A percentile compares a stretch with the other conserved stretches of the same genome.
Conservation (phyloP, 306 rosid genomes). For the Vachellia pachyceras region DNA sequence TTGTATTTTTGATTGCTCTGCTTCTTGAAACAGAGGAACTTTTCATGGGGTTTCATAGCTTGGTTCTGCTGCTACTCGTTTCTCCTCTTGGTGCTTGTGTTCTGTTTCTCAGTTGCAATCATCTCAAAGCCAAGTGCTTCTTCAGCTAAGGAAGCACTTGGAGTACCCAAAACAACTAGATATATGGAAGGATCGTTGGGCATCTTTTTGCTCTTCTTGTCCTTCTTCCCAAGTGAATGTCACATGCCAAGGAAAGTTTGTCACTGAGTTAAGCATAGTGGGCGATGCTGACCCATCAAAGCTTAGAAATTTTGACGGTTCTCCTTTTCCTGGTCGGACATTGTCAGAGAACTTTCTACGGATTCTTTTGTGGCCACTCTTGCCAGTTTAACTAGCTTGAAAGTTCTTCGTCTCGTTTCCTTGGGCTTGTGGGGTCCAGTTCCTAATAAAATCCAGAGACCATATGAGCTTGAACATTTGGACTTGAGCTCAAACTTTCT, state of each 20-base stretch:
- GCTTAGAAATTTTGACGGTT: constrained; percentile 61
- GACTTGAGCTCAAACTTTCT: constrained; percentile 89
- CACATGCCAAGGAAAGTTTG: constrained; percentile 70
- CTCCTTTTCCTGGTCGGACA: constrained; percentile 66
- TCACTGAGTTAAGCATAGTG: constrained; percentile 68
- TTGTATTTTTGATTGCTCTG: background rate
- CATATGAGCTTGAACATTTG: constrained; percentile 68
- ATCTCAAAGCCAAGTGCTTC: constrained; percentile 88
- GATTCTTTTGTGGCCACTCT: constrained; percentile 89
- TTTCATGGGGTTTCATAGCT: constrained; percentile 58
- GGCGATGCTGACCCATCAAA: constrained; percentile 57
- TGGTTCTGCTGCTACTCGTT: constrained; percentile 54
- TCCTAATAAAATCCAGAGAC: constrained; percentile 79
- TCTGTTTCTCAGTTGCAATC: constrained; percentile 69
- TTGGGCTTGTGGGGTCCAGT: constrained; percentile 95
- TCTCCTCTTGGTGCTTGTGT: constrained; percentile 48
- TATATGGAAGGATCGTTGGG: constrained; percentile 68
- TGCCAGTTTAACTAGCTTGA: constrained; percentile 70
- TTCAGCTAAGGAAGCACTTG: constrained; percentile 81
- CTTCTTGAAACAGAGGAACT: constrained; percentile 38
- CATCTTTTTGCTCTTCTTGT: constrained; percentile 66
- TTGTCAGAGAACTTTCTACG: constrained; percentile 71
- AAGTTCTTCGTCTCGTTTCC: constrained; percentile 74
- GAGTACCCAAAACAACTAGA: constrained; percentile 84
- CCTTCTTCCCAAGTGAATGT: constrained; percentile 60